Evolutionary conservation across 768 basidiomycete genomes (phyloP), one percentile per base, ranked within the genome.

Genomic region (Rhodotorula paludigena): DNA sequence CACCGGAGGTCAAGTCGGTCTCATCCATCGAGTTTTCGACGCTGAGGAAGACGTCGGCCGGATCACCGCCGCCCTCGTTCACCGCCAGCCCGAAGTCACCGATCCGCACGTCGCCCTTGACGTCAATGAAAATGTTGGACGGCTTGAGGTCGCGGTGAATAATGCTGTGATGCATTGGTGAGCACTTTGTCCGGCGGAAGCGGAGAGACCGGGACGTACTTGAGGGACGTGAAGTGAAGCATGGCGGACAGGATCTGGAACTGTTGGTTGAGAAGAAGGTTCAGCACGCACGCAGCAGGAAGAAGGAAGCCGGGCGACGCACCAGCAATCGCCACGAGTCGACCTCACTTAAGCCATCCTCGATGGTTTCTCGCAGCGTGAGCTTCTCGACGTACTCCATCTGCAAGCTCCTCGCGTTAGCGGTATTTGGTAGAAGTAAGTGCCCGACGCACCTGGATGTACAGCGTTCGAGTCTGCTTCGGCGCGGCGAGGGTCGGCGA

Each of bases 81-180:
- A 73, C 72, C 2, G 72, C 72, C 2, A 73, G 62, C 1, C 72
- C 72, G 39, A 73, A 73, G 52, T 73, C 72, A 41, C 72, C 72
- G 48, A 73, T 73, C 9, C 68, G 64, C 1, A 73, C 72, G 56
- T 73, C 68, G 15, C 72, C 72, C 15, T 69, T 69, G 62, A 60
- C 58, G 61, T 73, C 68, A 30, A 73, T 51, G 65, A 73, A 73
- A 39, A 73, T 69, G 62, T 73, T 73, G n/a, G 64, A 66, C 12
- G 72, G 72, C 41, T 73, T 76, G 36, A 76, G 62, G 49, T 76
- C 75, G 25, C 75, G 66, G 56, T 76, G 75, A 30, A 74, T 70
- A 49, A 76, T 76, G 63, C 70, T 71, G 63, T 16, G 25, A n/a
- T n/a, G n/a, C n/a, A n/a, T n/a, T n/a, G n/a, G n/a, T n/a, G n/a